Evolutionary conservation across 2,329 filamentous ascomycete genomes (phyloP), one percentile per base, ranked within the genome.

Genomic region (Monilinia vaccinii-corymbosi): DNA sequence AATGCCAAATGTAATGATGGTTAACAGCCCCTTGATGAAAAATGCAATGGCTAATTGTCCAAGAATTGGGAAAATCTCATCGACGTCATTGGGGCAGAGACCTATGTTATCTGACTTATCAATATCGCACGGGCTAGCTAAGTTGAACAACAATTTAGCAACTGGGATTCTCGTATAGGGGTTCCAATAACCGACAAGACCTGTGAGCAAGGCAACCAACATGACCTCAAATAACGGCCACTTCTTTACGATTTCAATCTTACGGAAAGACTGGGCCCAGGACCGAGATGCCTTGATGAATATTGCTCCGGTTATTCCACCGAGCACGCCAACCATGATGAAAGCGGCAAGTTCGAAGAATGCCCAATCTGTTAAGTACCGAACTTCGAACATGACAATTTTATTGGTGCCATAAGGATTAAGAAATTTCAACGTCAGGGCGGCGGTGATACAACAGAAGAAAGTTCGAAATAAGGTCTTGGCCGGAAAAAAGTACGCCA

Each of bases 401-500:
- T 99, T 97, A 71, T 89, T 86, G 0, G 92, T 97, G 34, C 93
- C 93, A 68, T 97, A 99, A 0, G 94, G 94, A 68, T 99, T 95
- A 42, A 97, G 78, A 66, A 97, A 97, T 70, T 97, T 97, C 67
- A 99, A 78, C 1, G 92, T 93, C 38, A 99, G 75, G 0, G 94
- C 91, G 1, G 94, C 92, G 36, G 88, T 87, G 68, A 97, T 97
- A 74, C 93, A 97, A 77, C 93, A 97, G 75, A 97, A 97, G 74
- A 99, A 99, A 0, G 94, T 97, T 57, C 94, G 81, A 77, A 99
- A 99, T 10, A 99, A 81, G 0, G 93, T 97, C 76, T 99, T 97
- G 7, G 93, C 91, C 0, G 94, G 93, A 72, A 97, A 97, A 74
- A 97, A 97, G 74, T 97, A 97, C 67, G 89, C 85, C 63, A 97